Percentiles rank a stretch among this genome's conserved stretches.
Conservation (phyloP, 306 rosid genomes). For the Acacia confusa region DNA sequence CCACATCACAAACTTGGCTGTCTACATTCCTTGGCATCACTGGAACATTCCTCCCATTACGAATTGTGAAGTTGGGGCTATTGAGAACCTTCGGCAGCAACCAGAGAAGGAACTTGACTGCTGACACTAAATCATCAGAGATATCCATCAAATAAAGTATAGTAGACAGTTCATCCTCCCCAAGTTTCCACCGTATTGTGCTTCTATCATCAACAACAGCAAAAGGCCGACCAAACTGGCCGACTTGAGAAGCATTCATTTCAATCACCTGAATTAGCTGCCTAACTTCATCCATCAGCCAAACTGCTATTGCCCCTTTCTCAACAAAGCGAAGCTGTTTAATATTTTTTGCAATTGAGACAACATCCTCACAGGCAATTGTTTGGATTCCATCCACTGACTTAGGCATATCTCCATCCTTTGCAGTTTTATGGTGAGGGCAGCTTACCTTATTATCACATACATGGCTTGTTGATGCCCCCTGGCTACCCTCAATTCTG, state of each 20-base stretch:
- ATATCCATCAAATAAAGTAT: constrained; percentile 76
- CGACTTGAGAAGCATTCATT: constrained; percentile 58
- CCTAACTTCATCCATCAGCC: constrained; percentile 70
- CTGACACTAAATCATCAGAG: constrained; percentile 74
- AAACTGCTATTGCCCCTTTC: constrained; percentile 69
- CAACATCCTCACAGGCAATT: constrained; percentile 54
- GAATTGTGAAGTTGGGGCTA: constrained; percentile 66
- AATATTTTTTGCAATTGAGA: constrained; percentile 66
- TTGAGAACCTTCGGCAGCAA: constrained; percentile 77
- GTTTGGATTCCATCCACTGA: constrained; percentile 51
- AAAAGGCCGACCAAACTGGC: constrained; percentile 74
- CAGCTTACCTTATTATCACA: constrained; percentile 83
- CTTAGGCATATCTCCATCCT: constrained; percentile 64
- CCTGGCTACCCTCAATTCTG: constrained; percentile 97
- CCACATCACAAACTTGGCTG: constrained; percentile 80
- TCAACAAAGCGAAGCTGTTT: constrained; percentile 75
- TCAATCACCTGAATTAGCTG: constrained; percentile 71
- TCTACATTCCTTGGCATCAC: constrained; percentile 71
- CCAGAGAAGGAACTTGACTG: constrained; percentile 88
- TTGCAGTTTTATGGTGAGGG: constrained; percentile 72
- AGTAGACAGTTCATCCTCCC: constrained; percentile 83
- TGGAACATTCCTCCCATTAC: constrained; percentile 63
- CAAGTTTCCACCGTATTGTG: constrained; percentile 76
- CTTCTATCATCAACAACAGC: constrained; percentile 62
- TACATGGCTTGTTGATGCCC: constrained; percentile 95